phyloP scores from a whole-genome alignment of 306 rosid genomes.

The Argentina anserina region DNA sequence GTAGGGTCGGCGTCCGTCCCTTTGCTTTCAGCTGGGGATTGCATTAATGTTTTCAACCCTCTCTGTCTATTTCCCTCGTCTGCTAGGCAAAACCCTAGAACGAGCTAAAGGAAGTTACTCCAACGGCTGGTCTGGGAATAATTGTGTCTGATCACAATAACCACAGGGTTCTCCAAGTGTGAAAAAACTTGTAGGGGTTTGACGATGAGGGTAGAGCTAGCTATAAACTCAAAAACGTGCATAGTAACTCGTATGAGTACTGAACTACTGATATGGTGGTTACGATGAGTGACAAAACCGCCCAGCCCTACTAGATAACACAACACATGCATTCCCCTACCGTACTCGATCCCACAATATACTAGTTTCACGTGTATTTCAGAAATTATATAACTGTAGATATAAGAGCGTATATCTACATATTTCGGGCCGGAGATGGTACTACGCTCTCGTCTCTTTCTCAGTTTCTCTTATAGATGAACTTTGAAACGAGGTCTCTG shows the following conservation, averaged over 20 bases:
- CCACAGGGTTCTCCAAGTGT: not conserved
- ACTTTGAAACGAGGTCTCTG: not conserved
- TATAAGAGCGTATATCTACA: too few relatives aligned
- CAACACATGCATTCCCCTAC: too few relatives aligned
- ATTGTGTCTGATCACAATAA: not conserved
- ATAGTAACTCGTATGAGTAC: not conserved
- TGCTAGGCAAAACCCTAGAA: not conserved
- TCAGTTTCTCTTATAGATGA: not conserved
- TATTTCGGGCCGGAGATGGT: too few relatives aligned
- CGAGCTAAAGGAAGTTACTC: not conserved
- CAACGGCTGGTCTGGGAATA: conserved; percentile 4
- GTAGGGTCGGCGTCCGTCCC: conserved; percentile 30
- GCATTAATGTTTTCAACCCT: conserved; percentile 25
- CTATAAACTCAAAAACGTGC: not conserved
- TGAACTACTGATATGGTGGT: too few relatives aligned
- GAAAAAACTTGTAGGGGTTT: not conserved
- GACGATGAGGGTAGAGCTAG: not conserved
- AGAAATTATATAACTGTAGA: too few relatives aligned
- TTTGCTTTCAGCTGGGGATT: conserved; percentile 21
- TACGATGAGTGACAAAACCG: too few relatives aligned
- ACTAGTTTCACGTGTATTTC: too few relatives aligned
- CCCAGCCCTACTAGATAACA: too few relatives aligned
- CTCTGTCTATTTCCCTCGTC: conserved; percentile 15
- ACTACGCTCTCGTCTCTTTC: not conserved
- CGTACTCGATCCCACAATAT: too few relatives aligned